A percentile compares a stretch with the other conserved stretches of the same genome.
phyloP scores from a whole-genome alignment of 495 filamentous ascomycete species.

The Penicillium verhagenii region DNA sequence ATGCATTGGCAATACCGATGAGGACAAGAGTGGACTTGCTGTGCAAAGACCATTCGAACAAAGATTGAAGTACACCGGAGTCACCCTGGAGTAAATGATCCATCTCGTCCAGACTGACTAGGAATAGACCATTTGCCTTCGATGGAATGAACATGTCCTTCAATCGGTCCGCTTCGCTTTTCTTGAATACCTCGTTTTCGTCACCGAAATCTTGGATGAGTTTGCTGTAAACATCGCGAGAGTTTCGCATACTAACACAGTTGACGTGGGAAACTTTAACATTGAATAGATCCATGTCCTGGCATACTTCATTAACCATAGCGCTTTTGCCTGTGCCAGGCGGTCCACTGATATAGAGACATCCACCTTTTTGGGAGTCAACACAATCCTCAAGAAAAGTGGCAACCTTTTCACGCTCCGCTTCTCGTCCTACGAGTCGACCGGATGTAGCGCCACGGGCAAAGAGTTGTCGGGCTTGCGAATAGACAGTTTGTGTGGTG shows the following conservation, averaged over 20 bases:
- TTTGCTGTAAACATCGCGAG: conserved; percentile 75
- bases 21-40: conserved; percentile 74
- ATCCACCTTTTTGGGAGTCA: conserved; percentile 64
- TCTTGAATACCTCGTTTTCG: conserved; percentile 54
- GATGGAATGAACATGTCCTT: conserved; percentile 64
- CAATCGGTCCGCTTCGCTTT: conserved; percentile 54
- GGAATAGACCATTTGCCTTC: conserved; percentile 54
- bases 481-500: conserved; percentile 69
- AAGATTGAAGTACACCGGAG: conserved; percentile 76
- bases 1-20: conserved; percentile 93
- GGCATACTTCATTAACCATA: conserved; percentile 75
- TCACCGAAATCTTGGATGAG: conserved; percentile 66
- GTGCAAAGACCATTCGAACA: conserved; percentile 92
- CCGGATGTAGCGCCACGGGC: conserved; percentile 72
- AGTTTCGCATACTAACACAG: conserved; percentile 89
- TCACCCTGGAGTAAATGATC: conserved; percentile 89
- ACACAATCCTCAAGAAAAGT: conserved; percentile 67
- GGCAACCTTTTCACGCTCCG: conserved; percentile 69
- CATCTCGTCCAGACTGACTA: conserved; percentile 91
- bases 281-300: conserved; percentile 47
- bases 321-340: conserved; percentile 97
- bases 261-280: conserved; percentile 80
- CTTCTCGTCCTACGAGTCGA: conserved; percentile 77
- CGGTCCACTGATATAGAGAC: conserved; percentile 92
- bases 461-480: conserved; percentile 83